Conservation (phyloP, 75 land plant species). For the Cunninghamia lanceolata region DNA sequence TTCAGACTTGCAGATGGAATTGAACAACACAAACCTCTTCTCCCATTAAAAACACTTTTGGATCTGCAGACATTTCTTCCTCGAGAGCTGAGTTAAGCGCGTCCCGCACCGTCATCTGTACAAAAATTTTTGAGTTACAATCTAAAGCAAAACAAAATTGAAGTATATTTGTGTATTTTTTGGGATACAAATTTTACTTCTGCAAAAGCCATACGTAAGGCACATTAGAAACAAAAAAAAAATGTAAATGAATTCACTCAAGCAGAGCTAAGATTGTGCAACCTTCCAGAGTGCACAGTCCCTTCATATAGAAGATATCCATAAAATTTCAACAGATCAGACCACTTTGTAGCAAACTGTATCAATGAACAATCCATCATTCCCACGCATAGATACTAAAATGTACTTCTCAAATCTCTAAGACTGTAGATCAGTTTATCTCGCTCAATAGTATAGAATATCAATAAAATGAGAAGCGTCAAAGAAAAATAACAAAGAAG, state of each 20-base stretch:
- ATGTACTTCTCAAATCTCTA: neutral
- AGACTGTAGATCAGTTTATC: neutral
- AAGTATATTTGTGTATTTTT: neutral
- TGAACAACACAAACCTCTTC: constrained; percentile 62
- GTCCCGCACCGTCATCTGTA: constrained; percentile 84
- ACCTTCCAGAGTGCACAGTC: neutral
- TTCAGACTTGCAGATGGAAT: neutral
- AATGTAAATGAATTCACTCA: neutral
- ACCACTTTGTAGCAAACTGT: neutral
- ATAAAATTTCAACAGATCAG: neutral
- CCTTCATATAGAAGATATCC: neutral
- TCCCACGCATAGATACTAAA: neutral
- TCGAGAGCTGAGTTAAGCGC: constrained; percentile 89
- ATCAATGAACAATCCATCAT: neutral
- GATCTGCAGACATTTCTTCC: constrained; percentile 90
- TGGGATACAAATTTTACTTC: neutral
- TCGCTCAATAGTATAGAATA: neutral
- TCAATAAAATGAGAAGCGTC: neutral
- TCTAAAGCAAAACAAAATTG: neutral
- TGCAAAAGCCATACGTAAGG: neutral
- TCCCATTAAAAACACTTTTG: constrained; percentile 83
- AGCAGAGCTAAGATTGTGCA: neutral
- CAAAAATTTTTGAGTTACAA: neutral
- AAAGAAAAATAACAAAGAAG: neutral
- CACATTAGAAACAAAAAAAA: neutral